Evolutionary conservation across 768 basidiomycete genomes (phyloP), one percentile per base, ranked within the genome.

Genomic region (Leccinum arenicola): DNA sequence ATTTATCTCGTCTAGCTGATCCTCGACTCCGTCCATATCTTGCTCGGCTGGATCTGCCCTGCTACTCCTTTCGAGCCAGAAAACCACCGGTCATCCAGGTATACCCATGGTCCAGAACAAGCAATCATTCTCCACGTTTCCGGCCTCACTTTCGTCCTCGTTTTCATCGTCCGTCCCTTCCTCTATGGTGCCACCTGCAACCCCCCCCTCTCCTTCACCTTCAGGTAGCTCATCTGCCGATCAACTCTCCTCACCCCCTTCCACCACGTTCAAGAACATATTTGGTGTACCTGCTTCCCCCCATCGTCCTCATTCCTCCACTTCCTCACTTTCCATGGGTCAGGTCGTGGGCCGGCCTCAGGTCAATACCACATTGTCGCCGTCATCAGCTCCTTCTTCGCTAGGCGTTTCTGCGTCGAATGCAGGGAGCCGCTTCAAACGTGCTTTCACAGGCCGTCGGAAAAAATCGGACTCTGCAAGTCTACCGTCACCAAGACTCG

Each of bases 151-250:
- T 59, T 73, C 76, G 33, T 76, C 79, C 70, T 78, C 81, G 62
- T 77, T 80, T 68, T 69, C 76, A 63, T 75, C 80, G 66, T 74
- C 79, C 60, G 70, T 73, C 64, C 74, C 70, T 61, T 71, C 77
- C 57, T 74, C 76, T 66, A 76, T 76, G 74, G 69, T 74, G 69
- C 70, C 73, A 63, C 76, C 70, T 63, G 71, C 72, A 65, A 70
- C 68, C 51, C 64, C 70, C 53, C 69, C 71, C 60, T 72, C 77
- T 58, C 72, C 67, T 69, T 77, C 78, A 66, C 72, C 67, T 69
- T 77, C 78, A 66, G 77, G 78, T 73, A 75, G 76, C 70, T 68
- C 64, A 66, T 64, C 66, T 65, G 69, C 74, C 71, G 80, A 82
- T 81, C 78, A 74, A 57, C 70, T 73, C 61, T 59, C 70, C 58